These are phyloP conservation scores for Miscanthus lutarioriparius DNA, from an alignment of 176 grass and related monocot species.

Conservation along the genomic window DNA sequence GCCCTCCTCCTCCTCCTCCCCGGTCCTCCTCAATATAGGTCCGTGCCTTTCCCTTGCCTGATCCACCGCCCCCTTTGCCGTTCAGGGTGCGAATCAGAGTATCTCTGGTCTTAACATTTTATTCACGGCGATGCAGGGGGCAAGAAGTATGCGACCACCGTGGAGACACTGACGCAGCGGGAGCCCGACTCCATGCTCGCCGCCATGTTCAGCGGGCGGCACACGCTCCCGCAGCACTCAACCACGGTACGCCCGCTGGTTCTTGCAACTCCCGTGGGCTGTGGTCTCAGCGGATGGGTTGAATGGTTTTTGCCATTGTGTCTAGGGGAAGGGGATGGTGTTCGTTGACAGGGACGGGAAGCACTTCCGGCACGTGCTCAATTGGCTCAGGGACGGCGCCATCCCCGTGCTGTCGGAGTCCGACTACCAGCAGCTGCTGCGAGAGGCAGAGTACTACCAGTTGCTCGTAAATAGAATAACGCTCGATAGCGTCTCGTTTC, in stretches of 20 bases:
- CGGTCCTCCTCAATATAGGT: constrained; percentile 74
- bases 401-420: constrained; percentile 59
- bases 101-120: not conserved
- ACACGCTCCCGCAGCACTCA: constrained; percentile 55
- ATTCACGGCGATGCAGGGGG: constrained; percentile 54
- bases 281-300: not conserved
- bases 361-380: constrained; percentile 88
- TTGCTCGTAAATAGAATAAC: constrained; percentile 55
- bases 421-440: constrained; percentile 65
- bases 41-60: constrained; percentile 1
- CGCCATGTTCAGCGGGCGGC: constrained; percentile 93
- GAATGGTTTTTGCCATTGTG: constrained; percentile 11
- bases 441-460: constrained; percentile 94
- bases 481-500: not conserved
- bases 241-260: constrained; percentile 41
- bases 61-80: not conserved
- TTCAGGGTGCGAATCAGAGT: not conserved
- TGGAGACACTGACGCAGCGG: constrained; percentile 85
- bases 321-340: constrained; percentile 86
- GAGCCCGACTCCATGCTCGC: constrained; percentile 88
- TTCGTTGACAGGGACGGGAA: constrained; percentile 95
- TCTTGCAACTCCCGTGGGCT: not conserved
- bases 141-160: constrained; percentile 73
- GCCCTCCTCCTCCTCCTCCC: constrained; percentile 45
- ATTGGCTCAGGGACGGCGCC: constrained; percentile 82